These are phyloP conservation scores for Aspergillus sp. DNA, from an alignment of 2,329 filamentous ascomycete genomes.

Conservation along the genomic window DNA sequence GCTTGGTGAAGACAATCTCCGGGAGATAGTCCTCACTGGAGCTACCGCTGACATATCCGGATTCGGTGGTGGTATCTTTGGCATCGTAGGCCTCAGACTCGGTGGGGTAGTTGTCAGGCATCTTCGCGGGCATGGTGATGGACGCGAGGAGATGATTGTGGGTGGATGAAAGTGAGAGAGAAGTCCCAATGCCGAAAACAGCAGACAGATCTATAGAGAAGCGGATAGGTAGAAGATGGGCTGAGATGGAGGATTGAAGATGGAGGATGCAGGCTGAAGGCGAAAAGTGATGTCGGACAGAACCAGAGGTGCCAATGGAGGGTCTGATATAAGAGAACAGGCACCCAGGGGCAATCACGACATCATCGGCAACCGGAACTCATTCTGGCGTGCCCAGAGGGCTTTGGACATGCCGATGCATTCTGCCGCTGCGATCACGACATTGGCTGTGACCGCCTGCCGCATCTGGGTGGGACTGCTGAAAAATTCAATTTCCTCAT, in stretches of 20 bases:
- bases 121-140: constrained; percentile 39
- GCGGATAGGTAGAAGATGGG: constrained; percentile 3
- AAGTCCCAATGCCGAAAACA: constrained; percentile 1
- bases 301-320: constrained; percentile 18
- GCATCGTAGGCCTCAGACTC: constrained; percentile 34
- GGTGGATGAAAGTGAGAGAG: constrained; percentile 2
- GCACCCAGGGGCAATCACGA: constrained; percentile 30
- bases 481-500: constrained; percentile 33
- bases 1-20: constrained; percentile 78
- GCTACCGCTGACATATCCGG: constrained; percentile 69
- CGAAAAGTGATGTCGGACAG: constrained; percentile 6
- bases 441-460: constrained; percentile 30
- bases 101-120: constrained; percentile 35
- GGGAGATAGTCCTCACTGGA: constrained; percentile 65
- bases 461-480: constrained; percentile 16
- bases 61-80: constrained; percentile 72
- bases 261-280: constrained; percentile 44
- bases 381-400: constrained; percentile 20
- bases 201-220: constrained; percentile 8
- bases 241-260: constrained; percentile 41
- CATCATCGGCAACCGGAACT: constrained; percentile 27
- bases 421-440: constrained; percentile 31
- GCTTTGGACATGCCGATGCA: constrained; percentile 21
- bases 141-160: constrained; percentile 1
- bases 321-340: constrained; percentile 27